Base-by-base conservation (phyloP, 805 yeast genomes). In the Geotrichum ghanense region DNA sequence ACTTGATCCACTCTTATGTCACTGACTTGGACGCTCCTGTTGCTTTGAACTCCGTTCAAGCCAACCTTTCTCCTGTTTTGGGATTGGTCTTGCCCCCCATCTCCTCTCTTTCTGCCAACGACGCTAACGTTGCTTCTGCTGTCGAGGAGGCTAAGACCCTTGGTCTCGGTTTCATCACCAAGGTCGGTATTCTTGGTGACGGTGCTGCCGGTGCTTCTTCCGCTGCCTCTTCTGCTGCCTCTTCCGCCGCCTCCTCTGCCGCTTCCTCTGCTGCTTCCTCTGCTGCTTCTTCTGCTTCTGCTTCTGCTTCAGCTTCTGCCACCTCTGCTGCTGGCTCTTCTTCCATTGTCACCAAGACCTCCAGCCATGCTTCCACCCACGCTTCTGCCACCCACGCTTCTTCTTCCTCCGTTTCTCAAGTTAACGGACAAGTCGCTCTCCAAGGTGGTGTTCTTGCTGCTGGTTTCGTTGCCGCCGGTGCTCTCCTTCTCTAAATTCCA, bases 61-160 rank as follows among this genome's bases (percentile, higher is more conserved):
- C 24, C 9, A 39, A 22, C 14, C 25, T 39, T 20, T 6, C 24
- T 39, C 25, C 42, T 39, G 14, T 22, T 39, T 24, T 39, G 7
- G 24, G 24, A 5, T 39, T 39, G 42, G 14, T 39, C 16, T 39
- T 39, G 42, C 42, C 42, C 21, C 42, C 23, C 23, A 39, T 39
- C 22, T 22, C 23, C 14, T 20, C 42, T 5, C 42, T 39, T n/a
- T 39, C 42, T 39, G 9, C 42, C 24, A 21, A 16, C 42, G 25
- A 39, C 24, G n/a, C 42, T 5, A 22, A 39, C 25, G 16, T 39
- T 39, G 42, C 42, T 22, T 39, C 42, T 19, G 42, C 23, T 9
- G 9, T 39, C 22, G 21, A 39, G 7, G 42, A 20, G 4, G 24
- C 24, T 22, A 5, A 14, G 5, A 24, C 22, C 21, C 6, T n/a